Conservation (phyloP, 2,329 filamentous ascomycete species). For the Colletotrichum musae region DNA sequence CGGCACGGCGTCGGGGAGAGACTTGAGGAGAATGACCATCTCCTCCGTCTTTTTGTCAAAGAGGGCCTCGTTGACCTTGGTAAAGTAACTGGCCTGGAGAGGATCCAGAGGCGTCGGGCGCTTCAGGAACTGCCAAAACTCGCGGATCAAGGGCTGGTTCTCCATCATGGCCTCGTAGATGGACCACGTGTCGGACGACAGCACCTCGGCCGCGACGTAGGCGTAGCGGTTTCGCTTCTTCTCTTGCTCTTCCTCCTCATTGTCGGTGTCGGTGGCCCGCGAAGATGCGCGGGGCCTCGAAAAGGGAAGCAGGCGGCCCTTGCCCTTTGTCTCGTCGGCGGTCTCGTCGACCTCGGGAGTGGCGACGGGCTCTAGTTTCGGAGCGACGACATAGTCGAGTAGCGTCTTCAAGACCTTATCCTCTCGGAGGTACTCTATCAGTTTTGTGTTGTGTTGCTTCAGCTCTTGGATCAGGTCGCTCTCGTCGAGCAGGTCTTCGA, state of each 20-base stretch:
- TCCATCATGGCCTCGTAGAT: conserved; percentile 94
- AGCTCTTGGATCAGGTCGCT: conserved; percentile 96
- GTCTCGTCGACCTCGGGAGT: conserved; percentile 66
- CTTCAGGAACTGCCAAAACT: conserved; percentile 93
- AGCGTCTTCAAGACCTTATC: conserved; percentile 87
- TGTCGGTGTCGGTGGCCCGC: conserved; percentile 62
- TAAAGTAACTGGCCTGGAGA: conserved; percentile 96
- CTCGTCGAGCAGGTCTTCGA: conserved; percentile 97
- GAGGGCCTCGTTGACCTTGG: conserved; percentile 97
- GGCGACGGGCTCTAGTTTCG: conserved; percentile 73
- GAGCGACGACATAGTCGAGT: conserved; percentile 91
- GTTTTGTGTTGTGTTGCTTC: conserved; percentile 97
- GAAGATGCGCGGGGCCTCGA: conserved; percentile 69
- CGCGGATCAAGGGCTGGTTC: conserved; percentile 81
- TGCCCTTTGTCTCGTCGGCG: conserved; percentile 61
- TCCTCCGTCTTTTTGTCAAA: conserved; percentile 98
- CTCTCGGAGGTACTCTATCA: conserved; percentile 95
- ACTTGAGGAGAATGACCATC: conserved; percentile 92
- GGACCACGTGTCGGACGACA: conserved; percentile 97
- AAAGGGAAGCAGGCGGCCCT: conserved; percentile 61
- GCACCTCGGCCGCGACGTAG: conserved; percentile 91
- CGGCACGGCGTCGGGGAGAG: conserved; percentile 83
- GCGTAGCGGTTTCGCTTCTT: conserved; percentile 95
- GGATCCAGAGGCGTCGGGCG: conserved; percentile 89
- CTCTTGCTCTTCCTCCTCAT: conserved; percentile 82